A percentile compares a stretch with the other conserved stretches of the same genome.
Evolutionary conservation across 805 yeast species (phyloP).

Genomic region (Candida cerambycidarum): DNA sequence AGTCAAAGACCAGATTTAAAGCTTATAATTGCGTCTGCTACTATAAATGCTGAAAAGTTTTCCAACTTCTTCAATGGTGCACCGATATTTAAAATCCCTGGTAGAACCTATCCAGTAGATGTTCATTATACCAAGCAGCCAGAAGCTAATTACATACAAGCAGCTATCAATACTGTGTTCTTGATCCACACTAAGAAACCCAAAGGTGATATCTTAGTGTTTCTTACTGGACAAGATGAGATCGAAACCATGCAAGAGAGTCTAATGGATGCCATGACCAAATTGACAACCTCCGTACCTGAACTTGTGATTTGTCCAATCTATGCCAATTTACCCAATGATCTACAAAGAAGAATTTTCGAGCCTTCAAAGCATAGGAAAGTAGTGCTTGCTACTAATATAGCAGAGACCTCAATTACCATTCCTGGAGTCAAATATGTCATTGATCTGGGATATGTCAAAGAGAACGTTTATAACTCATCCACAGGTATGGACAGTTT

Average conservation of each 20-base stretch:
- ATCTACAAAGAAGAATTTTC: constrained; percentile 76
- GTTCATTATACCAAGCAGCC: constrained; percentile 81
- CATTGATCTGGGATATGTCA: constrained; percentile 47
- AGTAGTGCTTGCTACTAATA: constrained; percentile 91
- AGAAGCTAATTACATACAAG: constrained; percentile 86
- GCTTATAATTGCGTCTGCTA: constrained; percentile 92
- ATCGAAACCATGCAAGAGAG: constrained; percentile 80
- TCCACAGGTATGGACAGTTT: constrained; percentile 46
- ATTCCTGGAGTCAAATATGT: constrained; percentile 45
- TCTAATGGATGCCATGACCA: constrained; percentile 60
- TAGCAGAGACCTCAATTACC: constrained; percentile 57
- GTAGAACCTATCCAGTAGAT: constrained; percentile 90
- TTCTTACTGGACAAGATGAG: constrained; percentile 95
- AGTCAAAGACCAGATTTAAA: constrained; percentile 66
- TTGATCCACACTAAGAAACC: constrained; percentile 76
- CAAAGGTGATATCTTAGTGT: constrained; percentile 85
- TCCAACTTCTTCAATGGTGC: constrained; percentile 77
- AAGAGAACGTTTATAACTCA: constrained; percentile 43
- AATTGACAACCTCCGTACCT: constrained; percentile 58
- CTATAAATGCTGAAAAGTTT: constrained; percentile 87
- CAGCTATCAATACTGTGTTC: constrained; percentile 83
- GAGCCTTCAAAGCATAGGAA: constrained; percentile 78
- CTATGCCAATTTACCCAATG: constrained; percentile 87
- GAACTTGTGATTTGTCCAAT: constrained; percentile 80
- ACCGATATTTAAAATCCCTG: constrained; percentile 88